Percentiles rank a stretch among this genome's conserved stretches.
These are phyloP conservation scores for Chalciporus sphaerocephalus DNA, from an alignment of 768 basidiomycete species.

Conservation along the genomic window DNA sequence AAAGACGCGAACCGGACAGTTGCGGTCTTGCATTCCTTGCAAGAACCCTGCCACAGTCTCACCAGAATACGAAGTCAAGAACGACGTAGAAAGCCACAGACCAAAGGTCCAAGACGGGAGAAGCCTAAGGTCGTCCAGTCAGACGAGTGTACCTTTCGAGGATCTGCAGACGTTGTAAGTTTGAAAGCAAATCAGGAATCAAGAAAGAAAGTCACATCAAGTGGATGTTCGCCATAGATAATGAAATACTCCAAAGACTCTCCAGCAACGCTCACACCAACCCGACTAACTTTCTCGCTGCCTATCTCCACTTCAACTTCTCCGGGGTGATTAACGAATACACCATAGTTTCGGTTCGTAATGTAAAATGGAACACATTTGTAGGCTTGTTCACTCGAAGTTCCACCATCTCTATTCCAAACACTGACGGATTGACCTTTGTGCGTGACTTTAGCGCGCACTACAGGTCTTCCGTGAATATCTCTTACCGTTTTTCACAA, in stretches of 20 bases:
- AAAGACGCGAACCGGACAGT: slow-evolving; percentile 64
- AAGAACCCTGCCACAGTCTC: slow-evolving; percentile 68
- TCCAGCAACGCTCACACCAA: slow-evolving; percentile 60
- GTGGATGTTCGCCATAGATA: slow-evolving; percentile 64
- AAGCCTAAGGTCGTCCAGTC: slow-evolving; percentile 38
- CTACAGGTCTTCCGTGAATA: slow-evolving; percentile 19
- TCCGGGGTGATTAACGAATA: slow-evolving; percentile 73
- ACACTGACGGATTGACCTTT: slow-evolving; percentile 54
- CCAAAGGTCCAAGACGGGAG: slow-evolving; percentile 74
- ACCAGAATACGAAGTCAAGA: slow-evolving; percentile 65
- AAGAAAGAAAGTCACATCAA: slow-evolving; percentile 36
- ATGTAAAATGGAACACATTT: slow-evolving; percentile 69
- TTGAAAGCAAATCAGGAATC: not conserved
- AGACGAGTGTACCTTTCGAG: slow-evolving; percentile 20
- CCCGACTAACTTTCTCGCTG: slow-evolving; percentile 60
- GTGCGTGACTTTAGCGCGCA: slow-evolving; percentile 1
- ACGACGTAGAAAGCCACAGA: slow-evolving; percentile 74
- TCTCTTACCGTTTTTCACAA: slow-evolving; percentile 68
- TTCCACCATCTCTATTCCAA: slow-evolving; percentile 78
- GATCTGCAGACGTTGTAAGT: slow-evolving; percentile 10
- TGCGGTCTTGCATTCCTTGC: slow-evolving; percentile 62
- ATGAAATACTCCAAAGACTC: slow-evolving; percentile 65
- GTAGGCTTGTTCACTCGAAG: slow-evolving; percentile 63
- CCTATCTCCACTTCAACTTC: slow-evolving; percentile 74
- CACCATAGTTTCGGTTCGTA: slow-evolving; percentile 66